Evolutionary conservation across 805 yeast genomes (phyloP), one percentile per base, ranked within the genome.

Genomic region (Candida sithepensis): DNA sequence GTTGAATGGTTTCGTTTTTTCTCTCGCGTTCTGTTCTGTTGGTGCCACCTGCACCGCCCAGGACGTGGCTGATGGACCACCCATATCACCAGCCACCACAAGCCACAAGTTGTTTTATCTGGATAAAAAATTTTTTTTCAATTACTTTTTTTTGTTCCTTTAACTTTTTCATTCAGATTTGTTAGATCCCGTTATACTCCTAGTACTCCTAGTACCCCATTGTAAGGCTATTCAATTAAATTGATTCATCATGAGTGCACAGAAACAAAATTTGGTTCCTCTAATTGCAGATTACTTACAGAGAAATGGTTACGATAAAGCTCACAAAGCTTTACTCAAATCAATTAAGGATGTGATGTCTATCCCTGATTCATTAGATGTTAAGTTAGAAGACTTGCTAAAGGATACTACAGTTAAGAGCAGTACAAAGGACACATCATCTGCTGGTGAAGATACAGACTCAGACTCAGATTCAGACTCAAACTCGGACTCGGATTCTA

Each of bases 241-340:
- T 34, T n/a, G 9, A n/a, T n/a, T 16, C 32, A 50, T 18, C 16
- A 59, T 58, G 61, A 41, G 53, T 36, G 49, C 41, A n/a, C 43
- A 56, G 14, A 47, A 56, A 26, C 55, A 53, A 22, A 45, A 44
- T 24, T 43, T 55, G 19, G 38, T 63, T 18, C 41, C 60, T 2
- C 52, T 49, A 38, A 47, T 65, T 12, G 48, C 53, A 13, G 61
- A 58, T 20, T 66, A 52, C 46, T 51, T 66, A 37, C 47, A 51
- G 23, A 52, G 56, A 32, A 40, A 61, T 26, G 68, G 61, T 1
- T 56, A 47, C 43, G 42, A 45, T 12, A 56, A 56, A 38, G 51
- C 64, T 12, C 51, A 50, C 2, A 54, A 57, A 21, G 56, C 57
- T 16, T 50, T 63, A 42, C 40, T 37, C 3, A 54, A 56, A 41